Percentiles rank a stretch among this genome's conserved stretches.
Evolutionary conservation across 305 asterid species (phyloP).

Genomic region (Fraxinus albicans): DNA sequence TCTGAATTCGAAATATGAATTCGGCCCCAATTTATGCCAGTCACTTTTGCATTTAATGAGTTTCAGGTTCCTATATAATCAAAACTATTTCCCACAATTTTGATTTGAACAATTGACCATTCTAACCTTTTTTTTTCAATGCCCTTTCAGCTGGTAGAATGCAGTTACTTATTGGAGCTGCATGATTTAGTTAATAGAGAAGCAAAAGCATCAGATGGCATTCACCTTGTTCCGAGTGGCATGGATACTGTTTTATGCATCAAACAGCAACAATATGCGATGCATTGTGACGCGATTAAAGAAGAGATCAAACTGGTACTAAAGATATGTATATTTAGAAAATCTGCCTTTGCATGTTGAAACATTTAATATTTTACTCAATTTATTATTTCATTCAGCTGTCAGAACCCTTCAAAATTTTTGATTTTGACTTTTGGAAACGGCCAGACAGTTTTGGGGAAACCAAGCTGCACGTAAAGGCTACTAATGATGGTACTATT

Average conservation of each 20-base stretch:
- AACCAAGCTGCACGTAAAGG: conserved; percentile 62
- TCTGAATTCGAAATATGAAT: background rate
- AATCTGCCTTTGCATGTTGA: background rate
- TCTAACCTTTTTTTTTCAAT: background rate
- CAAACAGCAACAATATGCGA: conserved; percentile 63
- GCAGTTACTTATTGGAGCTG: conserved; percentile 60
- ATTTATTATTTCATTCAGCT: conserved; percentile 52
- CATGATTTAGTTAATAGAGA: conserved; percentile 67
- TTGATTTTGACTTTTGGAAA: conserved; percentile 93
- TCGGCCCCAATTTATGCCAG: background rate
- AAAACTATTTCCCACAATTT: background rate
- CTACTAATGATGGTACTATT: conserved; percentile 67
- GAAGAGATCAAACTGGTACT: conserved; percentile 76
- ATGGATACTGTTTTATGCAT: conserved; percentile 44
- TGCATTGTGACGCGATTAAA: conserved; percentile 80
- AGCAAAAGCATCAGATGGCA: conserved; percentile 56
- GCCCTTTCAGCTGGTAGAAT: conserved; percentile 72
- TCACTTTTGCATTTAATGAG: background rate
- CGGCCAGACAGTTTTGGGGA: conserved; percentile 77
- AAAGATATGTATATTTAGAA: background rate
- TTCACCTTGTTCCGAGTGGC: conserved; percentile 71
- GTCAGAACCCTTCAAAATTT: conserved; percentile 87
- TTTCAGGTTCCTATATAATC: background rate
- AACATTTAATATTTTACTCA: conserved; percentile 14
- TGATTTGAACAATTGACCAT: background rate